A percentile compares a stretch with the other conserved stretches of the same genome.
Conservation (phyloP, 768 basidiomycete species). For the Heimioporus sp. region DNA sequence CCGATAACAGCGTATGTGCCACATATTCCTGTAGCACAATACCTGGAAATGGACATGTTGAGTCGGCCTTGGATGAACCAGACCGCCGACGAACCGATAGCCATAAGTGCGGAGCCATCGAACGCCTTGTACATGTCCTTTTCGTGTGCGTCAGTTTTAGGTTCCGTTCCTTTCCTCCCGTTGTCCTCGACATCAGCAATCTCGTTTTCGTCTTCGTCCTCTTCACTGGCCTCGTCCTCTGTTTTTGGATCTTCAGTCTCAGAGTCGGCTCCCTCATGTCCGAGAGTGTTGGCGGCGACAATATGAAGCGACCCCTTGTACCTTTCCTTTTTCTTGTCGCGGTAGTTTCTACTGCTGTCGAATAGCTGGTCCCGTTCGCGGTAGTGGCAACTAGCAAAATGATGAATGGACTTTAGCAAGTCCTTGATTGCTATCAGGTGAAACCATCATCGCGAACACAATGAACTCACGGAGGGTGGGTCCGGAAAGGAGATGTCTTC, state of each 20-base stretch:
- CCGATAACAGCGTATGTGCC: constrained; percentile 27
- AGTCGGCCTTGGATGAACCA: not conserved
- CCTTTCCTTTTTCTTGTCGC: constrained; percentile 40
- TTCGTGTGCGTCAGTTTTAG: constrained; percentile 4
- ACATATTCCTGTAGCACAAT: constrained; percentile 71
- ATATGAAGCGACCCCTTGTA: constrained; percentile 18
- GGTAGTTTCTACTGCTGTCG: constrained; percentile 47
- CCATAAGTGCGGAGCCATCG: constrained; percentile 72
- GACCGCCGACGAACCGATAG: constrained; percentile 49
- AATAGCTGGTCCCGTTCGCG: constrained; percentile 56
- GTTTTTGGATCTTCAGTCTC: constrained; percentile 12
- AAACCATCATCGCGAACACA: not conserved
- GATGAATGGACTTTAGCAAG: constrained; percentile 49
- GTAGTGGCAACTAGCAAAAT: constrained; percentile 57
- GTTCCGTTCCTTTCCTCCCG: constrained; percentile 1
- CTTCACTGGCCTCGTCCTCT: constrained; percentile 14
- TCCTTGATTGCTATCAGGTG: constrained; percentile 38
- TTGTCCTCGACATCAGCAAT: constrained; percentile 6
- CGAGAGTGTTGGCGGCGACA: constrained; percentile 10
- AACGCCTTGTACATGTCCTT: constrained; percentile 74
- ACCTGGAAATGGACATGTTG: constrained; percentile 36
- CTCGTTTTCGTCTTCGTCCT: constrained; percentile 15
- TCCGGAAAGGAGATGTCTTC: constrained; percentile 22
- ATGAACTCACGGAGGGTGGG: constrained; percentile 51
- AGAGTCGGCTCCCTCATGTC: not conserved